phyloP scores from a whole-genome alignment of 2,329 filamentous ascomycete species.

The Macrophomina tecta region DNA sequence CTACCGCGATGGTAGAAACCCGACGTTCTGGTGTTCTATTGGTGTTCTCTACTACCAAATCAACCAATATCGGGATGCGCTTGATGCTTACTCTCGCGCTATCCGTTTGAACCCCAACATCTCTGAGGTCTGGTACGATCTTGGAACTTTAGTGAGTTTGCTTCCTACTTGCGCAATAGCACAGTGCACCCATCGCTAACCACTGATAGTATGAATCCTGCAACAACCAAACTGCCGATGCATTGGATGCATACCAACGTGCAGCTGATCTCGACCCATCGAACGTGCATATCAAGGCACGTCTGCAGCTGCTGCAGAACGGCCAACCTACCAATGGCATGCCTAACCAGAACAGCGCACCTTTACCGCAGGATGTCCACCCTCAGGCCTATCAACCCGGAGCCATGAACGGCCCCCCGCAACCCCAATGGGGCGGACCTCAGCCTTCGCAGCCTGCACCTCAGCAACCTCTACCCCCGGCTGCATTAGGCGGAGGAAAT shows the following conservation, averaged over 20 bases:
- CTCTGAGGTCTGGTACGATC: slow-evolving; percentile 98
- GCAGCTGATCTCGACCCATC: slow-evolving; percentile 91
- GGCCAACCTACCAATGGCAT: slow-evolving; percentile 74
- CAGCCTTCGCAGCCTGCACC: slow-evolving; percentile 65
- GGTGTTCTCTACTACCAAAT: slow-evolving; percentile 99
- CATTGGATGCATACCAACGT: slow-evolving; percentile 91
- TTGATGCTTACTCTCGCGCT: slow-evolving; percentile 96
- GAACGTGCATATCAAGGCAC: slow-evolving; percentile 95
- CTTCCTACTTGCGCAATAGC: slow-evolving; percentile 18
- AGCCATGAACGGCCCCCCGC: slow-evolving; percentile 81
- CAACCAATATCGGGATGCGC: slow-evolving; percentile 97
- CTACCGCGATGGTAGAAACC: slow-evolving; percentile 95
- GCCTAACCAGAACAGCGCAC: slow-evolving; percentile 73
- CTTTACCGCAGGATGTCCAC: slow-evolving; percentile 95
- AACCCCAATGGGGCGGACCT: slow-evolving; percentile 87
- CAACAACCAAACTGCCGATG: slow-evolving; percentile 98
- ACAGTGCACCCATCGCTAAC: slow-evolving; percentile 31
- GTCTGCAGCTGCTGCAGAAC: slow-evolving; percentile 85
- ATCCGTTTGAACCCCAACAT: slow-evolving; percentile 98
- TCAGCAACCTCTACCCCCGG: slow-evolving; percentile 67
- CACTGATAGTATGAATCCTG: slow-evolving; percentile 85
- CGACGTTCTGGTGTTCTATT: slow-evolving; percentile 99
- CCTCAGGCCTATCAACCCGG: slow-evolving; percentile 89
- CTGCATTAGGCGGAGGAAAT: slow-evolving; percentile 50
- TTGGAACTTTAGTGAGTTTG: slow-evolving; percentile 84